Evolutionary conservation across 306 rosid genomes (phyloP).

Genomic region (Cicer judaicum): DNA sequence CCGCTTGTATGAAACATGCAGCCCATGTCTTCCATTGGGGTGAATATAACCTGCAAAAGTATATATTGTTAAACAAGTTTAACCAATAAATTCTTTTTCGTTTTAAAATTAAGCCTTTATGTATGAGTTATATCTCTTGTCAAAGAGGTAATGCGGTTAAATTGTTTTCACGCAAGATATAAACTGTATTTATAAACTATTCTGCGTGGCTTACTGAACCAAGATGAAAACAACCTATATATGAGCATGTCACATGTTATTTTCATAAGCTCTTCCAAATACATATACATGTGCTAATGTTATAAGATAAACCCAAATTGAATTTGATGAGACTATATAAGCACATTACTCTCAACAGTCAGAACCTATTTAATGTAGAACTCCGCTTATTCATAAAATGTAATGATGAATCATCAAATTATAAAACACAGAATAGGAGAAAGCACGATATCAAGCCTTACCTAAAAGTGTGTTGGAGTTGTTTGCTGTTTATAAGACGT

Average conservation of each 20-base stretch:
- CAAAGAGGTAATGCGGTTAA: no score
- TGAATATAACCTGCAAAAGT: slow-evolving; percentile 47
- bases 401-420: slow-evolving; percentile 15
- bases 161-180: no score
- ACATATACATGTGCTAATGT: no score
- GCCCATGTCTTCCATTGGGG: slow-evolving; percentile 84
- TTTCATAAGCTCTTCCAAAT: no score
- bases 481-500: slow-evolving; percentile 58
- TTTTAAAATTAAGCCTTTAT: neutral
- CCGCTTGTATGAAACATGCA: slow-evolving; percentile 68
- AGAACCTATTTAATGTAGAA: neutral
- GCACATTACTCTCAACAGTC: neutral
- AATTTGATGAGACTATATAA: neutral
- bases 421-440: neutral
- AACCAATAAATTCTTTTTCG: neutral
- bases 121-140: neutral
- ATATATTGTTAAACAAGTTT: slow-evolving; percentile 8
- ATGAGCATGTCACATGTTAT: no score
- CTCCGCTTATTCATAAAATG: neutral
- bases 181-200: no score
- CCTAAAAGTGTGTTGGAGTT: slow-evolving; percentile 77
- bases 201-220: no score
- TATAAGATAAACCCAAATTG: no score
- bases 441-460: slow-evolving; percentile 41
- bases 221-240: no score